phyloP scores from a whole-genome alignment of 495 filamentous ascomycete genomes.

The Chlorociboria aeruginascens region DNA sequence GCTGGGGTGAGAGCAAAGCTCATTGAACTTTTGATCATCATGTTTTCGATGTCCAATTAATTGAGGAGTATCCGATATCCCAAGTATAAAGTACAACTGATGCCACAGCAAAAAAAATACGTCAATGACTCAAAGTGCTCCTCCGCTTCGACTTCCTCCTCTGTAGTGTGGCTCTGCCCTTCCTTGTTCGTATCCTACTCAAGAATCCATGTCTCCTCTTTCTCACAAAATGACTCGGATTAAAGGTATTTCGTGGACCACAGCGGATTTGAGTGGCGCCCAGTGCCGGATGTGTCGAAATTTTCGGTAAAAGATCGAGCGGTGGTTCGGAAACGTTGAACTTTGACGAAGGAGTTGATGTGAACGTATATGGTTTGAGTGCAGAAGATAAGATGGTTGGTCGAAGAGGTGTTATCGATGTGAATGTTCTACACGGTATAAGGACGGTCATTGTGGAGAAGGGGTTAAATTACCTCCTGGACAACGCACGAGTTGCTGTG shows the following conservation, averaged over 20 bases:
- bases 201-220: conserved; percentile 63
- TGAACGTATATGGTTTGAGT: conserved; percentile 20
- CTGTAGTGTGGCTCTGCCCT: conserved; percentile 42
- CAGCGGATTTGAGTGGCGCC: conserved; percentile 34
- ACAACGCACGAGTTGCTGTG: conserved; percentile 2
- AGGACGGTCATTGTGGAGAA: conserved; percentile 3
- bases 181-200: conserved; percentile 40
- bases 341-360: conserved; percentile 9
- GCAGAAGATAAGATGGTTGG: conserved; percentile 23
- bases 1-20: too few species aligned
- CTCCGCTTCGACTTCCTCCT: conserved; percentile 49
- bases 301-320: conserved; percentile 34
- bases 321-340: conserved; percentile 27
- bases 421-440: conserved; percentile 23
- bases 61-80: too few species aligned
- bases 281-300: conserved; percentile 37
- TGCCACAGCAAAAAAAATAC: background rate
- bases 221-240: conserved; percentile 55
- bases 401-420: conserved; percentile 22
- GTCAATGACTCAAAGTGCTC: conserved; percentile 47
- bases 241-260: conserved; percentile 49
- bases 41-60: too few species aligned
- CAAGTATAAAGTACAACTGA: background rate
- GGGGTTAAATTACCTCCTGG: conserved; percentile 7
- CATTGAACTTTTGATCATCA: too few species aligned